Conservation (phyloP, 495 filamentous ascomycete genomes). For the Trypethelium eluteriae region DNA sequence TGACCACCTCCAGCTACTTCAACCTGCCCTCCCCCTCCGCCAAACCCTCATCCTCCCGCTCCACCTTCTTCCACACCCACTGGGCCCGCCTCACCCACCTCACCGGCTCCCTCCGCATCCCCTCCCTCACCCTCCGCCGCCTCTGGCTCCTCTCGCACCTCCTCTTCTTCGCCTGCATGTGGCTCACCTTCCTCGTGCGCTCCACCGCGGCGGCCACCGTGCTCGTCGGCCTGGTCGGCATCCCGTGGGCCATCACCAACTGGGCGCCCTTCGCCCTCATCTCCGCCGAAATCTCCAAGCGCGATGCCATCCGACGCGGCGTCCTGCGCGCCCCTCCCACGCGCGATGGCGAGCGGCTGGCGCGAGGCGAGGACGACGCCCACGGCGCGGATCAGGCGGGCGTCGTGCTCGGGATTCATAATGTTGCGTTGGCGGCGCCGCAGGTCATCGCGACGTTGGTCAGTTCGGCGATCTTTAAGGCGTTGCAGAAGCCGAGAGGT, state of each 20-base stretch:
- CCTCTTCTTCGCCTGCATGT: slow-evolving; percentile 70
- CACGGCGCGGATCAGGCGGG: slow-evolving; percentile 64
- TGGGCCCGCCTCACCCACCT: slow-evolving; percentile 24
- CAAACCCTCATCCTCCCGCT: neutral
- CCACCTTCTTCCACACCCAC: slow-evolving; percentile 14
- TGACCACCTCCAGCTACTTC: slow-evolving; percentile 27
- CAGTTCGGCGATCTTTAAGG: slow-evolving; percentile 70
- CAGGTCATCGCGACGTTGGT: slow-evolving; percentile 81
- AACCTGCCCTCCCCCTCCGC: slow-evolving; percentile 15
- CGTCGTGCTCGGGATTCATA: slow-evolving; percentile 83
- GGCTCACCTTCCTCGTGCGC: slow-evolving; percentile 68
- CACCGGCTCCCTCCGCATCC: slow-evolving; percentile 53
- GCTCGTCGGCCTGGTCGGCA: slow-evolving; percentile 69
- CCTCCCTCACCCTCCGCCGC: slow-evolving; percentile 72
- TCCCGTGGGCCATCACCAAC: slow-evolving; percentile 80
- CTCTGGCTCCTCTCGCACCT: slow-evolving; percentile 77
- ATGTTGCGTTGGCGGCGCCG: slow-evolving; percentile 79
- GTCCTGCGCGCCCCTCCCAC: slow-evolving; percentile 36
- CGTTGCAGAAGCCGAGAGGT: slow-evolving; percentile 75
- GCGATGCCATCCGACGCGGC: slow-evolving; percentile 60
- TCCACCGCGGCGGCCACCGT: slow-evolving; percentile 58
- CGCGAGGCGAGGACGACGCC: slow-evolving; percentile 38
- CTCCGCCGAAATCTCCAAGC: slow-evolving; percentile 71
- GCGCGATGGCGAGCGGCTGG: slow-evolving; percentile 27
- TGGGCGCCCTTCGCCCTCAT: slow-evolving; percentile 94